phyloP scores from a whole-genome alignment of 495 filamentous ascomycete genomes.

The Xanthoparmelia taractica region DNA sequence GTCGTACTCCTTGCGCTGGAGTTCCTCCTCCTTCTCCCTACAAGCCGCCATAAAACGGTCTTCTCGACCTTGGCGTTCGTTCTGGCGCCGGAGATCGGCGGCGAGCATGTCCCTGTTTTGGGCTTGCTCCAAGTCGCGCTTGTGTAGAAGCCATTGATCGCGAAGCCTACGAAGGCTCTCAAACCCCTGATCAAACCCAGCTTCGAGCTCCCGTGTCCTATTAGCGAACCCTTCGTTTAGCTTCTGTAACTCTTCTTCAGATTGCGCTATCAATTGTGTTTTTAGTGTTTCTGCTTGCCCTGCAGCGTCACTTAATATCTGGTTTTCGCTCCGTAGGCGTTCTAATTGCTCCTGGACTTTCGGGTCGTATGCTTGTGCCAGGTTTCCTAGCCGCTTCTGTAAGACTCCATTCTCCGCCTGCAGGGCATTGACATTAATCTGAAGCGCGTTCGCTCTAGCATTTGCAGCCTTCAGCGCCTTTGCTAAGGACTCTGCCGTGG shows the following conservation, averaged over 20 bases:
- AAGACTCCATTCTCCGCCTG: background rate
- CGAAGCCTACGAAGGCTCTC: background rate
- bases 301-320: background rate
- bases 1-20: background rate
- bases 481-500: background rate
- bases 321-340: background rate
- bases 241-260: background rate
- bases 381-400: background rate
- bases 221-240: background rate
- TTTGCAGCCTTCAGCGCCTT: background rate
- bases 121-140: background rate
- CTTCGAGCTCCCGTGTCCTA: background rate
- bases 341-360: background rate
- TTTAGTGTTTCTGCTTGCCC: background rate
- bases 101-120: background rate
- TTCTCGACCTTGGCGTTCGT: background rate
- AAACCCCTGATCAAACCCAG: background rate
- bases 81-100: no score
- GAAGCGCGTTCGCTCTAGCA: background rate
- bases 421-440: background rate
- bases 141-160: background rate
- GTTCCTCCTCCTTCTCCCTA: background rate
- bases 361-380: background rate
- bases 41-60: background rate
- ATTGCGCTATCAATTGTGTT: background rate